Conservation (phyloP, 2,329 filamentous ascomycete species). For the Talaromyces sp. region DNA sequence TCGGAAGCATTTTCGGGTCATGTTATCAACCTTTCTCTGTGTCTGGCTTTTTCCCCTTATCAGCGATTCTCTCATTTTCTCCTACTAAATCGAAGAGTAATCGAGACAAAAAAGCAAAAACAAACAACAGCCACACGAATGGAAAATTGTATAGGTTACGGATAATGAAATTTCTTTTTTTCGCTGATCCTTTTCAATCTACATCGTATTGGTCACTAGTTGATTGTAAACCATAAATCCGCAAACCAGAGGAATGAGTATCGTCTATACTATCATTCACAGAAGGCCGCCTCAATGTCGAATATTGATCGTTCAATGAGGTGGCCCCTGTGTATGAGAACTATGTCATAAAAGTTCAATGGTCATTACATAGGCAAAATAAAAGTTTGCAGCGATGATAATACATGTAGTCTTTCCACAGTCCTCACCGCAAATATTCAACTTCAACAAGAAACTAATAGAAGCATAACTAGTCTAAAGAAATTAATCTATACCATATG, state of each 20-base stretch:
- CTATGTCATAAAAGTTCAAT: not conserved
- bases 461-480: not conserved
- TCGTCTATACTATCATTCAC: not conserved
- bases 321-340: too few relatives aligned
- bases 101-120: not conserved
- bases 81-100: not conserved
- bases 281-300: too few relatives aligned
- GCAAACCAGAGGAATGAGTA: not conserved
- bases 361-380: not conserved
- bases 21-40: not conserved
- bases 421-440: not conserved
- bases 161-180: not conserved
- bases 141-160: not conserved
- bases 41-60: not conserved
- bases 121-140: not conserved
- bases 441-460: not conserved
- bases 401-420: not conserved
- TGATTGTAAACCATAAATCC: not conserved
- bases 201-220: not conserved
- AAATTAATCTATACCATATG: not conserved
- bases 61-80: not conserved
- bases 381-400: not conserved
- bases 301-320: not conserved
- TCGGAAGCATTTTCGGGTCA: not conserved
- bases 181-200: not conserved